Evolutionary conservation across 768 basidiomycete species (phyloP), one percentile per base, ranked within the genome.

Genomic region (Crepidotus variabilis): DNA sequence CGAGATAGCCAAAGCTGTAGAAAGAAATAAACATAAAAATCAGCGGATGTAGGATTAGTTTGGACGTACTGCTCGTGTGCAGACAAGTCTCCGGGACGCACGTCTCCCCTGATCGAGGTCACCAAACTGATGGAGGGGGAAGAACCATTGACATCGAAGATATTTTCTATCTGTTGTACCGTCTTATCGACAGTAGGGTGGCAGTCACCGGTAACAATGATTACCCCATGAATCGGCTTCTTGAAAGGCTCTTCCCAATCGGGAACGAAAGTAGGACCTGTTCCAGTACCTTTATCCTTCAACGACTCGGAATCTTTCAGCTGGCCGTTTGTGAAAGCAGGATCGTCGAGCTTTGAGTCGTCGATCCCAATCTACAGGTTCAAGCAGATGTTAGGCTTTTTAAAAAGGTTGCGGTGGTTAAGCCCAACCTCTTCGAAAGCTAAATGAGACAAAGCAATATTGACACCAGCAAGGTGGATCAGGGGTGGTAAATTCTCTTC

Each of bases 391-490:
- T 28, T 8, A 28, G n/a, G n/a, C n/a, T n/a, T n/a, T 8, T 16
- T 8, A 36, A 8, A 16, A 8, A 36, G 16, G 35, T 36, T 16
- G 8, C 35, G 35, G 35, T 8, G 35, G 18, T 4, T 28, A 8
- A 28, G 28, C 4, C 39, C 13, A 20, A 43, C 39, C 39, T 71
- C 68, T 1, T 43, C 60, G 36, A 84, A 74, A 13, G 80, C 83
- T 14, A 64, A 63, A 24, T 79, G 77, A 9, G 82, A 80, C 65
- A 85, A 82, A 11, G 81, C 71, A 43, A 84, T 74, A 68, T 83
- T 85, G 47, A 82, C 71, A 10, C 78, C 78, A 14, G 67, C 66
- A 54, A 80, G 63, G 21, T 69, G 72, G 53, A 80, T 61, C 22
- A 75, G 64, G 14, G 61, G 61, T 35, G 66, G 66, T 11, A 43